Percentiles rank a stretch among this genome's conserved stretches.
These are phyloP conservation scores for Debaryomyces fabryi DNA, from an alignment of 1,139 yeast genomes.

Conservation along the genomic window DNA sequence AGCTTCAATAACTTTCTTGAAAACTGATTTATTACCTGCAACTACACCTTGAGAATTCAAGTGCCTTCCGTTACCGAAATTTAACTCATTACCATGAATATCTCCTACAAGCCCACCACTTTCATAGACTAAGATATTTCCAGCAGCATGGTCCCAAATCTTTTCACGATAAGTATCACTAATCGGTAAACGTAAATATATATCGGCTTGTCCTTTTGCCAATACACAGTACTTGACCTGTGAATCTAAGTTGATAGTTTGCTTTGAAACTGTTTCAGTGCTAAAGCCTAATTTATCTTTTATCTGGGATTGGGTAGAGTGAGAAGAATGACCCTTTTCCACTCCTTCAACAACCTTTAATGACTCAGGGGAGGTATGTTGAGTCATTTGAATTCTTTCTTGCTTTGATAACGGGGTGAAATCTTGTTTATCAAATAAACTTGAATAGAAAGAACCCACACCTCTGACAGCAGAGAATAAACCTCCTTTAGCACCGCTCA, in stretches of 20 bases:
- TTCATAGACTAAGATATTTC: constrained; percentile 80
- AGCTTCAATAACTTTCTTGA: constrained; percentile 61
- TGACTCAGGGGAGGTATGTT: constrained; percentile 41
- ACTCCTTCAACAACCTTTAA: constrained; percentile 91
- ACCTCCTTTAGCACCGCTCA: constrained; percentile 57
- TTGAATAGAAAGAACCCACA: constrained; percentile 67
- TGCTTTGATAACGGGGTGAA: constrained; percentile 42
- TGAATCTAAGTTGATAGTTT: constrained; percentile 78
- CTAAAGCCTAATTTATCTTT: constrained; percentile 59
- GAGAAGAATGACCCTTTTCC: constrained; percentile 95
- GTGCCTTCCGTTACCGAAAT: constrained; percentile 87
- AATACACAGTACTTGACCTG: constrained; percentile 94
- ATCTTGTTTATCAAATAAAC: constrained; percentile 36
- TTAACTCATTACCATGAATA: constrained; percentile 68
- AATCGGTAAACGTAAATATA: constrained; percentile 85
- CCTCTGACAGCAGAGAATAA: constrained; percentile 77
- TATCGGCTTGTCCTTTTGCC: constrained; percentile 90
- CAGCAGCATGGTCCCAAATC: constrained; percentile 99
- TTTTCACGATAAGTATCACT: constrained; percentile 80
- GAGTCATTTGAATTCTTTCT: constrained; percentile 46
- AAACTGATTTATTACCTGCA: constrained; percentile 74
- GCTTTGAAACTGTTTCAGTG: constrained; percentile 44
- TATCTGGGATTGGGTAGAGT: constrained; percentile 79
- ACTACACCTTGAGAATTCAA: constrained; percentile 86
- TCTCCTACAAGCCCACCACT: constrained; percentile 94